These are phyloP conservation scores for Pichia manshurica DNA, from an alignment of 805 yeast species.

Conservation along the genomic window DNA sequence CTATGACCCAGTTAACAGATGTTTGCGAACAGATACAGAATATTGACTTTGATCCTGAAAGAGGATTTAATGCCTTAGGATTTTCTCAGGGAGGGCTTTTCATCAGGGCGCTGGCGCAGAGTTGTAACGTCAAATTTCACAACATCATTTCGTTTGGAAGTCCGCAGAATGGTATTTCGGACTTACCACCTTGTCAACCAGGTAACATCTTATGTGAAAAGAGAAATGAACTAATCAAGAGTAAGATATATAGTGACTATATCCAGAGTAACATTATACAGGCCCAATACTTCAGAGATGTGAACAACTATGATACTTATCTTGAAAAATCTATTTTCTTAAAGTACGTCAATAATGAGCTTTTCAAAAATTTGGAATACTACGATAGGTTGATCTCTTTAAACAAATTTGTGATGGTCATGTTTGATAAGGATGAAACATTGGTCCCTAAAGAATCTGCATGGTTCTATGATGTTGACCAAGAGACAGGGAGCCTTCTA, in stretches of 20 bases:
- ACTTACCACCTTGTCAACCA: constrained; percentile 53
- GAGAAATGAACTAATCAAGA: constrained; percentile 48
- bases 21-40: constrained; percentile 51
- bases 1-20: constrained; percentile 45
- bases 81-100: constrained; percentile 84
- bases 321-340: constrained; percentile 51
- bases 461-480: constrained; percentile 53
- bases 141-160: constrained; percentile 70
- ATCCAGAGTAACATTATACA: constrained; percentile 57
- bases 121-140: constrained; percentile 45
- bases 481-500: constrained; percentile 35
- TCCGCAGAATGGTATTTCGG: constrained; percentile 73
- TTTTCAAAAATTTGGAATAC: constrained; percentile 32
- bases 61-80: constrained; percentile 70
- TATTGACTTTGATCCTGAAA: constrained; percentile 28
- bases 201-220: constrained; percentile 45
- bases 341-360: constrained; percentile 65
- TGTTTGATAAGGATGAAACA: constrained; percentile 59
- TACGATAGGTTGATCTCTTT: constrained; percentile 38
- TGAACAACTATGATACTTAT: constrained; percentile 45
- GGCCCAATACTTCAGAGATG: constrained; percentile 73
- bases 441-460: constrained; percentile 70
- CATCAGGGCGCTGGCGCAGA: constrained; percentile 58
- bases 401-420: constrained; percentile 51
- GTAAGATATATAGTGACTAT: constrained; percentile 52